phyloP scores from a whole-genome alignment of 2,329 filamentous ascomycete genomes.

The Keithomyces neogunnii region DNA sequence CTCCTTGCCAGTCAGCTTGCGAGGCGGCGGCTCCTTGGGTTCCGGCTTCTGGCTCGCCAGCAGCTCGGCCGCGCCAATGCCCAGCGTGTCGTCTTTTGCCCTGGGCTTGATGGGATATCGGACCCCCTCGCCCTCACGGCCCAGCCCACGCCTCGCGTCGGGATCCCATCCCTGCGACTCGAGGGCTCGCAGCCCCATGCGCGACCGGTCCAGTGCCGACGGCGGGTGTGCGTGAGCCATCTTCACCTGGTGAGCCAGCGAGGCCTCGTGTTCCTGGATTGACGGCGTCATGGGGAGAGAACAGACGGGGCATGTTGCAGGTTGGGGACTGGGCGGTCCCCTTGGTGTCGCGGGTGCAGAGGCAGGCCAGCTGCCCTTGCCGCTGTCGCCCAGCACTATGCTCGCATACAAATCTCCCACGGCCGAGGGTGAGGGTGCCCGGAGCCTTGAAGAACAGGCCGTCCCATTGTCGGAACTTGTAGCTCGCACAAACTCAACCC shows the following conservation, averaged over 20 bases:
- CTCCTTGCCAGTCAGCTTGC: constrained; percentile 52
- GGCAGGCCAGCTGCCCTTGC: constrained; percentile 4
- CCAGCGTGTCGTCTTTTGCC: constrained; percentile 66
- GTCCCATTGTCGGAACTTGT: constrained; percentile 27
- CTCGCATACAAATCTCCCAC: constrained; percentile 56
- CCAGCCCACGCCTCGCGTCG: constrained; percentile 63
- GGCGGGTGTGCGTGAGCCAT: constrained; percentile 63
- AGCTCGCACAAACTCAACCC: constrained; percentile 50
- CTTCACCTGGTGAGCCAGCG: constrained; percentile 63
- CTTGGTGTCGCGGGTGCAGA: constrained; percentile 7
- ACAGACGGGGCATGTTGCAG: constrained; percentile 26
- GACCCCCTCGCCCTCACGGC: constrained; percentile 62
- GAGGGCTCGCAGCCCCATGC: constrained; percentile 62
- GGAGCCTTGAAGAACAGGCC: constrained; percentile 13
- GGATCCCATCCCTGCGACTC: constrained; percentile 66
- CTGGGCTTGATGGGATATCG: constrained; percentile 65
- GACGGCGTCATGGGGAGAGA: constrained; percentile 23
- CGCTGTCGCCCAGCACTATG: constrained; percentile 48
- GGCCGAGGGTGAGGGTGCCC: constrained; percentile 16
- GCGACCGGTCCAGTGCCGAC: constrained; percentile 59
- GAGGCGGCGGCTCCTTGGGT: constrained; percentile 40
- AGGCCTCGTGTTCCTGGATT: constrained; percentile 43
- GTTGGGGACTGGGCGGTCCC: constrained; percentile 8
- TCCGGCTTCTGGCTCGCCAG: constrained; percentile 23
- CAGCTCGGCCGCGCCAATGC: constrained; percentile 51